Base-by-base conservation (phyloP, 1,284 basidiomycete genomes). In the Mycosarcoma mackinlayi region DNA sequence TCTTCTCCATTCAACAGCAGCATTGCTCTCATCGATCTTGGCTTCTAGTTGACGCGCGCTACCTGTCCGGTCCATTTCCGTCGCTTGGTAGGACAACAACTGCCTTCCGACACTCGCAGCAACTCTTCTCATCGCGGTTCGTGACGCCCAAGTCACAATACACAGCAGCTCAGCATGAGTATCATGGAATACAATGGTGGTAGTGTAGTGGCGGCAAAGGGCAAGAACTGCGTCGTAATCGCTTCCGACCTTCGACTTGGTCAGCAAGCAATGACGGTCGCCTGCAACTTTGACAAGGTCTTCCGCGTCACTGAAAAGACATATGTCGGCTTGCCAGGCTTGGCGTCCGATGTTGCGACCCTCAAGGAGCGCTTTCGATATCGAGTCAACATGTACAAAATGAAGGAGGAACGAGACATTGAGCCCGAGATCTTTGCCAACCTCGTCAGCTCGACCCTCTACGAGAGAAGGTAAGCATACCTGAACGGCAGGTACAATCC, bases 191-290 rank as follows among this genome's bases (percentile, higher is more conserved):
- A 89, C 75, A 94, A 94, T 86, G 93, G 93, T 85, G 96, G 96
- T 85, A 96, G 93, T 85, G 93, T 96, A 78, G 88, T 99, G 84
- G 96, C 96, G 85, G 98, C 98, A 94, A 91, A 91, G 66, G 96
- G 96, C 71, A 98, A 98, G 86, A 92, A 94, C 81, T 99, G 96
- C 84, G 96, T 99, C 60, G 96, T 95, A 57, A 98, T 99, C 85
- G 96, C 96, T 30, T 93, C 90, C 51, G 96, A 99, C 85, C 84
- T 97, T 75, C 89, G 96, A 69, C 86, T 98, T 63, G 96, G 96
- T 66, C 92, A 92, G 77, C 92, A 95, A 83, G 89, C 92, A 11
- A 85, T 96, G 77, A 91, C 92, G 38, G 89, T 98, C 48, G 91
- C 94, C 6, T 89, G 90, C 67, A 92, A 97, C 85, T 97, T 95